Evolutionary conservation across 169 alveolate species (phyloP).

Genomic region (Plasmodium berghei): DNA sequence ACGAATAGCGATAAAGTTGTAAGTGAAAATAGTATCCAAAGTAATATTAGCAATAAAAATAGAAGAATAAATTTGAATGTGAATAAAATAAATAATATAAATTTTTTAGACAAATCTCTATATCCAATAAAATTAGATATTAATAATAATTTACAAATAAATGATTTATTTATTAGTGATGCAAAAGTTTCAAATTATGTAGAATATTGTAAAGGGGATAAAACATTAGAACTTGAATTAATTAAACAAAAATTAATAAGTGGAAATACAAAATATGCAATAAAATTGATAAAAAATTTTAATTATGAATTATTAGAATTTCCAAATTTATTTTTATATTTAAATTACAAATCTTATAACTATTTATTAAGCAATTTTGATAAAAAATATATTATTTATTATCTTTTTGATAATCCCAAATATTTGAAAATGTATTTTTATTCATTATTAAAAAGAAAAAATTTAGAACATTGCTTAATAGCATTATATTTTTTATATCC

Average conservation of each 20-base stretch:
- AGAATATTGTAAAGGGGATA: constrained; percentile 41
- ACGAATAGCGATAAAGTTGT: background rate
- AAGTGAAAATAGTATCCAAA: background rate
- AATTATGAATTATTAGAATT: constrained; percentile 60
- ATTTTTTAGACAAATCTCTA: constrained; percentile 19
- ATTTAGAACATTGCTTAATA: constrained; percentile 22
- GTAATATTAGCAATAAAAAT: background rate
- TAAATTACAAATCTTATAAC: constrained; percentile 66
- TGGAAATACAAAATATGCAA: constrained; percentile 63
- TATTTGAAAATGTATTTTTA: constrained; percentile 56
- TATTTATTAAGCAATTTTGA: constrained; percentile 50
- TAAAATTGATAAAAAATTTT: constrained; percentile 37
- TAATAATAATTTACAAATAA: constrained; percentile 17
- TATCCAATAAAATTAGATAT: constrained; percentile 42
- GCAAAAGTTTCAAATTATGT: constrained; percentile 11
- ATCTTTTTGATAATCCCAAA: constrained; percentile 62
- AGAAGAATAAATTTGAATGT: background rate
- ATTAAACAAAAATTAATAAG: constrained; percentile 36
- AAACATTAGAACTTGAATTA: constrained; percentile 55
- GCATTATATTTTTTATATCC: constrained; percentile 64
- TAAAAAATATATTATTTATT: constrained; percentile 52
- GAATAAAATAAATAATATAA: constrained; percentile 2
- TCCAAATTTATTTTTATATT: constrained; percentile 54
- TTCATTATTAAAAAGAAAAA: constrained; percentile 40
- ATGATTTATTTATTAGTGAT: constrained; percentile 34